Evolutionary conservation across 176 grass and related monocot species (phyloP).

Genomic region (Musa beccarii): DNA sequence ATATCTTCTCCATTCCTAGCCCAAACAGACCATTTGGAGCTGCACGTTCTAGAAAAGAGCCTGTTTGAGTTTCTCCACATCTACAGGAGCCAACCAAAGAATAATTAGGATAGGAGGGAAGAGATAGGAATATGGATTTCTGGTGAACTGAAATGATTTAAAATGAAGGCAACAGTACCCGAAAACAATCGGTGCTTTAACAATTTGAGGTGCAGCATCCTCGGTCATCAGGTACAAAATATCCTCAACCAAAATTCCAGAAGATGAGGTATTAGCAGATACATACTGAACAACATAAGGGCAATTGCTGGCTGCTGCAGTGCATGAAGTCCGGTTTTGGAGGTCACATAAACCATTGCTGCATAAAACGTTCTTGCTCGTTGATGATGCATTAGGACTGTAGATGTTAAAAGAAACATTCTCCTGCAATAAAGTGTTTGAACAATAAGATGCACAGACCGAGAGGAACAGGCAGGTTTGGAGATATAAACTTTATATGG

Average conservation of each 20-base stretch:
- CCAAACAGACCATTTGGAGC: conserved; percentile 53
- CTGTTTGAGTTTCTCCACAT: conserved; percentile 63
- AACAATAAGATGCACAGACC: not conserved
- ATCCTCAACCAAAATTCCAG: conserved; percentile 66
- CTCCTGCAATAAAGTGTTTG: conserved; percentile 5
- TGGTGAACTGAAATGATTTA: not conserved
- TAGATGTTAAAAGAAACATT: conserved; percentile 26
- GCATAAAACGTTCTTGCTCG: conserved; percentile 59
- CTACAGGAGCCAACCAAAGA: not conserved
- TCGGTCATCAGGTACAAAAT: conserved; percentile 43
- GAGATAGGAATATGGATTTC: not conserved
- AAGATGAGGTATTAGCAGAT: conserved; percentile 48
- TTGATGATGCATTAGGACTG: conserved; percentile 47
- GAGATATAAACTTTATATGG: not conserved
- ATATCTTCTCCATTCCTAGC: conserved; percentile 45
- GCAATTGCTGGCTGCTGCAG: conserved; percentile 28
- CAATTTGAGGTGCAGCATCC: not conserved
- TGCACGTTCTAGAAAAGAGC: conserved; percentile 19
- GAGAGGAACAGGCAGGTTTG: not conserved
- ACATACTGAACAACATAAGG: conserved; percentile 39
- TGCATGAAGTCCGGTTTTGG: conserved; percentile 33
- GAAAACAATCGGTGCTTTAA: conserved; percentile 45
- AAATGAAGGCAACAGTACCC: conserved; percentile 27
- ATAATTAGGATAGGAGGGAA: not conserved
- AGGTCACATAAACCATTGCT: conserved; percentile 33